Evolutionary conservation across 73 alveolate species (phyloP).

Genomic region (Durusdinium trenchii): DNA sequence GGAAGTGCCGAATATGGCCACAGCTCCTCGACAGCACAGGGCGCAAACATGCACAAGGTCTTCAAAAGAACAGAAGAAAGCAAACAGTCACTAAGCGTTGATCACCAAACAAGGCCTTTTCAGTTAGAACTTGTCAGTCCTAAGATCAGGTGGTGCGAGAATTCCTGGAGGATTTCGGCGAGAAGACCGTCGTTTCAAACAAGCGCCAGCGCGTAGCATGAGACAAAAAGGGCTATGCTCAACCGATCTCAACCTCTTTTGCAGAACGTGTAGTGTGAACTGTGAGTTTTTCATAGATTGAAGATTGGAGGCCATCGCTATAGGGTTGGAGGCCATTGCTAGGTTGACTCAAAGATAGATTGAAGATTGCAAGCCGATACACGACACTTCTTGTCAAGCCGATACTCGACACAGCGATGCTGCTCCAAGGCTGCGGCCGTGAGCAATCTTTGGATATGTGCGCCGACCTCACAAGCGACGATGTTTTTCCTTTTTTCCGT

Average conservation of each 20-base stretch:
- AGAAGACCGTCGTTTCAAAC: slow-evolving; percentile 73
- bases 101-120: neutral
- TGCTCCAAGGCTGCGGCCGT: too few relatives aligned
- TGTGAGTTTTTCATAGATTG: too few relatives aligned
- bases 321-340: too few relatives aligned
- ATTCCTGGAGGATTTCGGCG: slow-evolving; percentile 92
- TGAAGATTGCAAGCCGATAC: too few relatives aligned
- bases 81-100: neutral
- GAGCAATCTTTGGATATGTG: too few relatives aligned
- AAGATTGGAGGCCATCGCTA: too few relatives aligned
- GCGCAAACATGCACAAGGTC: neutral
- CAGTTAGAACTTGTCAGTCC: neutral
- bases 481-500: too few relatives aligned
- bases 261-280: neutral
- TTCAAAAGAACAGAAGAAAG: neutral
- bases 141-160: slow-evolving; percentile 61
- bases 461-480: too few relatives aligned
- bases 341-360: too few relatives aligned
- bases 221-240: neutral
- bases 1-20: slow-evolving; percentile 54
- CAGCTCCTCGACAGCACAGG: neutral
- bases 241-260: neutral
- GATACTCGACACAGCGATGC: too few relatives aligned
- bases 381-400: too few relatives aligned
- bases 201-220: slow-evolving; percentile 48